These are phyloP conservation scores for Carpinus fangiana DNA, from an alignment of 306 rosid genomes.

Conservation along the genomic window DNA sequence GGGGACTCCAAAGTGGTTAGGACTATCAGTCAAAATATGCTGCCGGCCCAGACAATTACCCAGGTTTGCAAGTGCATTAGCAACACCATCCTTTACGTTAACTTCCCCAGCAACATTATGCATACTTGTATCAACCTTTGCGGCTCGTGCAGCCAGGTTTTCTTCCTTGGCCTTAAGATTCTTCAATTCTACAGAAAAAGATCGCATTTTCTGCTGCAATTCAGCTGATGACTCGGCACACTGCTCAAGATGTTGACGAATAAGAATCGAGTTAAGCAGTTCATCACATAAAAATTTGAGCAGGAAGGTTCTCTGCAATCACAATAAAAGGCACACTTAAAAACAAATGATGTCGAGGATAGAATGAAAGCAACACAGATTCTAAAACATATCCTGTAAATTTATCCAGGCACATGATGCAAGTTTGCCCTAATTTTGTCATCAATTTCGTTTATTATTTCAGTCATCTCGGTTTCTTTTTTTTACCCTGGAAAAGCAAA, in stretches of 20 bases:
- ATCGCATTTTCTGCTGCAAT: slow-evolving; percentile 86
- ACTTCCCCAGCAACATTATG: slow-evolving; percentile 47
- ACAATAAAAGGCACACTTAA: slow-evolving; percentile 21
- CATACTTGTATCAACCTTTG: slow-evolving; percentile 50
- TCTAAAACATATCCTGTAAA: slow-evolving; percentile 13
- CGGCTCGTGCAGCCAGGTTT: slow-evolving; percentile 65
- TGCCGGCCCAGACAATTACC: slow-evolving; percentile 42
- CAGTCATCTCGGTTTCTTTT: background rate
- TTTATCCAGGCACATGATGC: slow-evolving; percentile 19
- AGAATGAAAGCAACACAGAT: slow-evolving; percentile 13
- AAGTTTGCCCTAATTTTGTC: background rate
- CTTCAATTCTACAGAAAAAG: slow-evolving; percentile 74
- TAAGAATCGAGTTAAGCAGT: slow-evolving; percentile 72
- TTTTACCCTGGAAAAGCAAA: background rate
- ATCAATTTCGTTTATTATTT: background rate
- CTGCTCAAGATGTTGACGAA: slow-evolving; percentile 90
- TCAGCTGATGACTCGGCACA: slow-evolving; percentile 77
- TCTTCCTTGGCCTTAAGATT: slow-evolving; percentile 83
- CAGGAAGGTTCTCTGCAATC: slow-evolving; percentile 77
- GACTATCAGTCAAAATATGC: slow-evolving; percentile 38
- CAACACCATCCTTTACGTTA: slow-evolving; percentile 48
- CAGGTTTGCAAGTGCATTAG: slow-evolving; percentile 40
- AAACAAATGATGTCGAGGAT: slow-evolving; percentile 14
- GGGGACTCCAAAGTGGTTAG: slow-evolving; percentile 36
- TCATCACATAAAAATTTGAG: slow-evolving; percentile 90